These are phyloP conservation scores for Heterobasidion parviporum DNA, from an alignment of 1,284 basidiomycete genomes.

Conservation along the genomic window DNA sequence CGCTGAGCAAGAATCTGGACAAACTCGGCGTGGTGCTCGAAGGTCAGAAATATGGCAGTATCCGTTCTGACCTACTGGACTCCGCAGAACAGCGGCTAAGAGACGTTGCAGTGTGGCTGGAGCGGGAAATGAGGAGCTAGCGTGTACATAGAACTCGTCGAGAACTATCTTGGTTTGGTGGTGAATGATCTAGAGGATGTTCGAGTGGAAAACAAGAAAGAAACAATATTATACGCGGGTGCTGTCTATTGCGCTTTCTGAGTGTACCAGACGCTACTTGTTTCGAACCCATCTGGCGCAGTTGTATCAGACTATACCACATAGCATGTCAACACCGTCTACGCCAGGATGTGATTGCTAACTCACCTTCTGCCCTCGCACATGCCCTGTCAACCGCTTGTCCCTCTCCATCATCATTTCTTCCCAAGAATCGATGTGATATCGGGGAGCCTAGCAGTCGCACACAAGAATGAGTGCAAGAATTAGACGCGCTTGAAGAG, in stretches of 20 bases:
- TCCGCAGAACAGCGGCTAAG: constrained; percentile 11
- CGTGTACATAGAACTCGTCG: background rate
- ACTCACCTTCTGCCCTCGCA: constrained; percentile 78
- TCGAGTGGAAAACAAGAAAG: background rate
- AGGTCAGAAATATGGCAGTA: constrained; percentile 41
- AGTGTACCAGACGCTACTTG: constrained; percentile 74
- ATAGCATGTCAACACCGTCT: background rate
- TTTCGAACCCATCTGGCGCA: constrained; percentile 70
- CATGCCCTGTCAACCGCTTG: constrained; percentile 79
- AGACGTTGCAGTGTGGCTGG: constrained; percentile 35
- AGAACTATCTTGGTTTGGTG: too few relatives aligned
- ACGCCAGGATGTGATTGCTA: background rate
- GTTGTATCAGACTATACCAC: constrained; percentile 54
- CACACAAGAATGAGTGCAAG: background rate
- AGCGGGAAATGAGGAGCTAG: constrained; percentile 23
- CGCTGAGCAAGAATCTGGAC: constrained; percentile 13
- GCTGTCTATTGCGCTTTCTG: constrained; percentile 30
- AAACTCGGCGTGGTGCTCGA: constrained; percentile 22
- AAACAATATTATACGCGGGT: constrained; percentile 1
- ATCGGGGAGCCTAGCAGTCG: constrained; percentile 63
- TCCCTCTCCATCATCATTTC: constrained; percentile 94
- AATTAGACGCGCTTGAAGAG: background rate
- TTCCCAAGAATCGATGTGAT: constrained; percentile 84
- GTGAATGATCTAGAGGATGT: too few relatives aligned
- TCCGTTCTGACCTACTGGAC: constrained; percentile 20